phyloP scores from a whole-genome alignment of 306 rosid species.

The Arachis hypogaea region DNA sequence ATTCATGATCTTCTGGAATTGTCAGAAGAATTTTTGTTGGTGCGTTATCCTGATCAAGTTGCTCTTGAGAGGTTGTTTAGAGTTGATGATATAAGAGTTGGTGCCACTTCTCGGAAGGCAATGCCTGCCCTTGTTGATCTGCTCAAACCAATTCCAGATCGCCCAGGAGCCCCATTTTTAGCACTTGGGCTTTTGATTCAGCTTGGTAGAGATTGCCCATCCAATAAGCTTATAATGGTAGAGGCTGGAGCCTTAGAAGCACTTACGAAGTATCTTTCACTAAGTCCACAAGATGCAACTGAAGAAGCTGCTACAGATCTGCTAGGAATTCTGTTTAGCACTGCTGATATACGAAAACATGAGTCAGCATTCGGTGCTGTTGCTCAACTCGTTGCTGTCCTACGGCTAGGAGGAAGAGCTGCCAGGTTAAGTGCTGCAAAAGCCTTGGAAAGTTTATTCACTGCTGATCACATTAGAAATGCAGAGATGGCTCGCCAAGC shows the following conservation, averaged over 20 bases:
- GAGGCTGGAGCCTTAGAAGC: conserved; percentile 98
- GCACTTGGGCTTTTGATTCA: conserved; percentile 90
- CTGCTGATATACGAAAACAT: conserved; percentile 91
- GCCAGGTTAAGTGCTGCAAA: conserved; percentile 96
- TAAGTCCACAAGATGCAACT: conserved; percentile 95
- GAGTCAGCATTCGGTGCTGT: conserved; percentile 95
- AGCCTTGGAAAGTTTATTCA: conserved; percentile 96
- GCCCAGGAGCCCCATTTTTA: conserved; percentile 97
- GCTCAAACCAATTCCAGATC: conserved; percentile 98
- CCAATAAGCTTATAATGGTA: conserved; percentile 94
- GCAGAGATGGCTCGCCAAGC: conserved; percentile 96
- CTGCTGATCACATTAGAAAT: conserved; percentile 94
- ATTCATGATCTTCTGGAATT: conserved; percentile 83
- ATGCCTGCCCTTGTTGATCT: conserved; percentile 96
- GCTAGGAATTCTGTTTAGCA: conserved; percentile 90
- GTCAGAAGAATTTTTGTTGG: conserved; percentile 92
- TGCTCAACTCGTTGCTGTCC: conserved; percentile 96
- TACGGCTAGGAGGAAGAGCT: conserved; percentile 95
- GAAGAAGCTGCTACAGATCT: conserved; percentile 98
- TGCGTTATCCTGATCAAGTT: conserved; percentile 93
- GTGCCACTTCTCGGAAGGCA: conserved; percentile 97
- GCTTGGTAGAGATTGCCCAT: conserved; percentile 83
- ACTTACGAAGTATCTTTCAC: conserved; percentile 90
- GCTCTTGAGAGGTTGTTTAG: conserved; percentile 93
- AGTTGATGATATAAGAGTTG: conserved; percentile 96